phyloP scores from a whole-genome alignment of 768 basidiomycete species.

The Leccinellum albellum region DNA sequence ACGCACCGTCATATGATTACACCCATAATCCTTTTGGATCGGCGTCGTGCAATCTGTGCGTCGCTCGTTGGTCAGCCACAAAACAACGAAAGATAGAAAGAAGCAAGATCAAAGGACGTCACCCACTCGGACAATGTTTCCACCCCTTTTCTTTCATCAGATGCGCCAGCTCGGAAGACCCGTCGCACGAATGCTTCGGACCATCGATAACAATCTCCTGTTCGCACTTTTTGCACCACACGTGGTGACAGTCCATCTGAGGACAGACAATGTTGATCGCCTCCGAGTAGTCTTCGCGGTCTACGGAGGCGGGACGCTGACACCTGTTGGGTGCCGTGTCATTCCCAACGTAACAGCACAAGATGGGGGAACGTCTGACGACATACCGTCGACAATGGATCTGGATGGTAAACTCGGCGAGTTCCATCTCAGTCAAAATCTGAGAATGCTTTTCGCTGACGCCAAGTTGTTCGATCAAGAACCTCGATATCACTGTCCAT shows the following conservation, averaged over 20 bases:
- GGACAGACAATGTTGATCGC: constrained; percentile 47
- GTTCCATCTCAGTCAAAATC: constrained; percentile 45
- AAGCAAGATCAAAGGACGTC: not conserved
- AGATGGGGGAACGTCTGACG: not conserved
- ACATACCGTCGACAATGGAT: constrained; percentile 50
- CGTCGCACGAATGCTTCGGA: constrained; percentile 56
- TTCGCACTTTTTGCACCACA: constrained; percentile 63
- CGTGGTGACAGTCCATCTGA: constrained; percentile 41
- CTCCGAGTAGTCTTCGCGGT: constrained; percentile 43
- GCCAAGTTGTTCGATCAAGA: constrained; percentile 43
- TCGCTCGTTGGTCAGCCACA: not conserved
- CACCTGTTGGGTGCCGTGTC: constrained; percentile 38
- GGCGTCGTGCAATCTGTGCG: constrained; percentile 43
- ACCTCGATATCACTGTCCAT: constrained; percentile 36
- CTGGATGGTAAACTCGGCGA: constrained; percentile 40
- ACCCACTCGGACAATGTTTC: constrained; percentile 59
- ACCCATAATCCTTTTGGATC: constrained; percentile 49
- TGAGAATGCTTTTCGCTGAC: constrained; percentile 40
- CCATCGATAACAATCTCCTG: constrained; percentile 35
- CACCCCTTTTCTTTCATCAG: constrained; percentile 55
- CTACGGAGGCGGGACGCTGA: constrained; percentile 44
- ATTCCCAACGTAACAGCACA: not conserved
- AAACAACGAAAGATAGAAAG: not conserved
- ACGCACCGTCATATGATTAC: constrained; percentile 55
- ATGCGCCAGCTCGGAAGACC: constrained; percentile 48